These are phyloP conservation scores for Ophiostoma himal-ulmi DNA, from an alignment of 2,329 filamentous ascomycete genomes.

Conservation along the genomic window DNA sequence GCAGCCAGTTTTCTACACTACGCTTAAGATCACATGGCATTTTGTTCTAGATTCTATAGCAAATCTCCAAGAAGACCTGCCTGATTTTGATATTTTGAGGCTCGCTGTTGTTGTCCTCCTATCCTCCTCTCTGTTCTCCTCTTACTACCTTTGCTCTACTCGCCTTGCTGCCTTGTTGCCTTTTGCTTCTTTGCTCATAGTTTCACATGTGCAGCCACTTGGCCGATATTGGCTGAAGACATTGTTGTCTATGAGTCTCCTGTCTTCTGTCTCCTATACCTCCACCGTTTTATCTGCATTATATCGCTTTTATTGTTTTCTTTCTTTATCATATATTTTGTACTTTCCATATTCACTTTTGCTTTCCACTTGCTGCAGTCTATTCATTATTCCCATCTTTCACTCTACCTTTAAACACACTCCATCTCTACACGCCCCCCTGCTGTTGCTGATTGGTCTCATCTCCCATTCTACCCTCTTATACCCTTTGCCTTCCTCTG, in stretches of 20 bases:
- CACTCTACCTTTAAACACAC: neutral
- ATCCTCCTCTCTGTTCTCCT: neutral
- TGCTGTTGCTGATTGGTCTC: neutral
- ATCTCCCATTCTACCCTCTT: neutral
- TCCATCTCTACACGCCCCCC: slow-evolving; percentile 9
- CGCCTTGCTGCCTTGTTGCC: slow-evolving; percentile 1
- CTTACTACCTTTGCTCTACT: neutral
- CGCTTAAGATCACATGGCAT: no score
- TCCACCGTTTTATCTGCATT: neutral
- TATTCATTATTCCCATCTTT: neutral
- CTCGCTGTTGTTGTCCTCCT: neutral
- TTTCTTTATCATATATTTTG: neutral
- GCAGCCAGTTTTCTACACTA: neutral
- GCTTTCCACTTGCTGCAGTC: neutral
- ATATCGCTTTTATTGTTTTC: neutral
- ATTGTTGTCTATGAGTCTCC: neutral
- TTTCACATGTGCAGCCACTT: slow-evolving; percentile 2
- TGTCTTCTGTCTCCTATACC: neutral
- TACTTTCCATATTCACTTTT: neutral
- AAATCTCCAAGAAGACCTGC: neutral
- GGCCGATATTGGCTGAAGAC: neutral
- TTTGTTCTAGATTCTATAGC: no score
- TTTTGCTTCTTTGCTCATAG: neutral
- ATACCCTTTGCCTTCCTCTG: neutral
- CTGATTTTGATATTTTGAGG: neutral